A percentile compares a stretch with the other conserved stretches of the same genome.
These are phyloP conservation scores for Pachyrhizus erosus DNA, from an alignment of 306 rosid species.

Conservation along the genomic window DNA sequence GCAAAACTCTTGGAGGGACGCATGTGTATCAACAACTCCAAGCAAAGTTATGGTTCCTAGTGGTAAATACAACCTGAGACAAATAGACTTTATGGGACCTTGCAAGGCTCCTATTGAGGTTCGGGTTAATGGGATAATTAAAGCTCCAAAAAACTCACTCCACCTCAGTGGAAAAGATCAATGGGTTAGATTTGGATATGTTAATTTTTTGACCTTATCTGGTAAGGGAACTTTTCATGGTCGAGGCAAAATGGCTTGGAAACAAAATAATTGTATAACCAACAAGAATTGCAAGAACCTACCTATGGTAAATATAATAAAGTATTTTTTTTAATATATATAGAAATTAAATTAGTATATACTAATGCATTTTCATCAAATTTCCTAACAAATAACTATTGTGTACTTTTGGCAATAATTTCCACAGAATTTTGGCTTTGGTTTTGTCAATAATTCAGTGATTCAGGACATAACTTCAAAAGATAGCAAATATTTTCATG, in stretches of 20 bases:
- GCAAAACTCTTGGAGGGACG: slow-evolving; percentile 2
- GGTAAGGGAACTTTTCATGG: slow-evolving; percentile 4
- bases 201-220: slow-evolving; percentile 7
- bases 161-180: neutral
- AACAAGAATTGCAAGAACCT: neutral
- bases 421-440: neutral
- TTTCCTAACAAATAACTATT: neutral
- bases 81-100: slow-evolving; percentile 12
- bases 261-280: neutral
- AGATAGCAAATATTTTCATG: slow-evolving; percentile 33
- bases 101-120: slow-evolving; percentile 17
- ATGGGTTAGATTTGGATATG: slow-evolving; percentile 24
- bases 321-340: neutral
- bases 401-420: neutral
- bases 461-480: slow-evolving; percentile 12
- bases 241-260: slow-evolving; percentile 24
- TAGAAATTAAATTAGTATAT: neutral
- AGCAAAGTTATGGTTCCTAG: slow-evolving; percentile 13
- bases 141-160: slow-evolving; percentile 3
- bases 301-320: neutral
- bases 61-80: neutral
- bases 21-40: slow-evolving; percentile 10
- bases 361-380: neutral
- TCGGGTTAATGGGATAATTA: neutral
- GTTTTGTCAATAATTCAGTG: slow-evolving; percentile 3